Percentiles rank a stretch among this genome's conserved stretches.
phyloP scores from a whole-genome alignment of 2,329 filamentous ascomycete genomes.

The Alternaria hordeiaustralica region DNA sequence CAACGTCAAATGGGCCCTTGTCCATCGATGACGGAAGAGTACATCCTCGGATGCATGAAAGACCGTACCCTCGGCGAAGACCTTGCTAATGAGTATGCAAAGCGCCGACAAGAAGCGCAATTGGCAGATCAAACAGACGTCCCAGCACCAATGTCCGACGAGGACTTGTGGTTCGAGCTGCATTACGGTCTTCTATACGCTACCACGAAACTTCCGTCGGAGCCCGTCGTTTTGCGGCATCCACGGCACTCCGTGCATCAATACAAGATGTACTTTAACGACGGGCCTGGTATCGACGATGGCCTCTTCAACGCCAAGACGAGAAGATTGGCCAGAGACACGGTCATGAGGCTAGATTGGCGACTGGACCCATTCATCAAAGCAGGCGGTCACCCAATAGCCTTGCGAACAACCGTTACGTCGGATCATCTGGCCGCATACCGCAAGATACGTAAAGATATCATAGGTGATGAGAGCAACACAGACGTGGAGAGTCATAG shows the following conservation, averaged over 20 bases:
- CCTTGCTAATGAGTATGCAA: too few relatives aligned
- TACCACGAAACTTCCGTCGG: background rate
- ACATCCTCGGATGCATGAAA: too few relatives aligned
- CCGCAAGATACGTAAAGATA: background rate
- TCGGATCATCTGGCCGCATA: background rate
- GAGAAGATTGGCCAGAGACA: background rate
- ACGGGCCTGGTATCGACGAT: background rate
- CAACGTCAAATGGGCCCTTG: too few relatives aligned
- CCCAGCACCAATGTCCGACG: background rate
- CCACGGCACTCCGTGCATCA: background rate
- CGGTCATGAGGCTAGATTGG: background rate
- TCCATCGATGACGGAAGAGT: too few relatives aligned
- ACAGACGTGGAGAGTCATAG: background rate
- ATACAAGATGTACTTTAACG: background rate
- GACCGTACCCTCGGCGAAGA: too few relatives aligned
- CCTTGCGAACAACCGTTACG: background rate
- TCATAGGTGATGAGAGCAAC: background rate
- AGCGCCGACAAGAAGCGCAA: too few relatives aligned
- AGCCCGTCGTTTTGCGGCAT: background rate
- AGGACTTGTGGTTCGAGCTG: background rate
- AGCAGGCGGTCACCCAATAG: background rate
- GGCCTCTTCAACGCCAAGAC: background rate
- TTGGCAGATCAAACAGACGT: too few relatives aligned
- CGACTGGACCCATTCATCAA: background rate
- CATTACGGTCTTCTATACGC: background rate